phyloP scores from a whole-genome alignment of 2,329 filamentous ascomycete species.

The Fusarium acutatum region DNA sequence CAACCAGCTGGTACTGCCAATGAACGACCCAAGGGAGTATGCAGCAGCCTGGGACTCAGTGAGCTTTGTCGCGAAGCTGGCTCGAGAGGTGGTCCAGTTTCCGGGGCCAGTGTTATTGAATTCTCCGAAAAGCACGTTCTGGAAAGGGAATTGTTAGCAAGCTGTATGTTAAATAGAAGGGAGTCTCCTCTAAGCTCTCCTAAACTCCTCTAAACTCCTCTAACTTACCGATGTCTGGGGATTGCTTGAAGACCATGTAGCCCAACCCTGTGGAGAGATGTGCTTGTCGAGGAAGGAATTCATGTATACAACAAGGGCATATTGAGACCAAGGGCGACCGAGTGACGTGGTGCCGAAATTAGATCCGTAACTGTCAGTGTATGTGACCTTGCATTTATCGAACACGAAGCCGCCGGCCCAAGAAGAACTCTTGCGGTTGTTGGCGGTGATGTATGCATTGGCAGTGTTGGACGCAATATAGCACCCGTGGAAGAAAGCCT shows the following conservation, averaged over 20 bases:
- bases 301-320: conserved; percentile 58
- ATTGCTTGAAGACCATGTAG: conserved; percentile 65
- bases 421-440: conserved; percentile 41
- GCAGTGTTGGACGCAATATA: conserved; percentile 49
- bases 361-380: conserved; percentile 38
- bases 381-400: conserved; percentile 43
- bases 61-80: conserved; percentile 34
- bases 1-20: conserved; percentile 36
- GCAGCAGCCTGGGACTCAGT: conserved; percentile 27
- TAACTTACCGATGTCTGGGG: conserved; percentile 56
- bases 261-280: conserved; percentile 39
- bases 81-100: conserved; percentile 33
- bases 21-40: conserved; percentile 29
- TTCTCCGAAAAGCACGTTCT: conserved; percentile 63
- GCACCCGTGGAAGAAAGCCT: conserved; percentile 49
- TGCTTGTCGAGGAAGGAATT: conserved; percentile 55
- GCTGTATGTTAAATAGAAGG: no score
- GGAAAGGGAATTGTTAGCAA: not conserved
- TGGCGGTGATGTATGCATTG: conserved; percentile 45
- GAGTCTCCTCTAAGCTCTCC: not conserved
- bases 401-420: conserved; percentile 47
- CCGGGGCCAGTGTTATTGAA: conserved; percentile 63
- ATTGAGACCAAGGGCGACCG: conserved; percentile 57
- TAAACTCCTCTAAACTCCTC: not conserved
- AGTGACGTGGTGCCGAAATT: conserved; percentile 52